phyloP scores from a whole-genome alignment of 352 stramenopile genomes.

The Phytophthora colocasiae region DNA sequence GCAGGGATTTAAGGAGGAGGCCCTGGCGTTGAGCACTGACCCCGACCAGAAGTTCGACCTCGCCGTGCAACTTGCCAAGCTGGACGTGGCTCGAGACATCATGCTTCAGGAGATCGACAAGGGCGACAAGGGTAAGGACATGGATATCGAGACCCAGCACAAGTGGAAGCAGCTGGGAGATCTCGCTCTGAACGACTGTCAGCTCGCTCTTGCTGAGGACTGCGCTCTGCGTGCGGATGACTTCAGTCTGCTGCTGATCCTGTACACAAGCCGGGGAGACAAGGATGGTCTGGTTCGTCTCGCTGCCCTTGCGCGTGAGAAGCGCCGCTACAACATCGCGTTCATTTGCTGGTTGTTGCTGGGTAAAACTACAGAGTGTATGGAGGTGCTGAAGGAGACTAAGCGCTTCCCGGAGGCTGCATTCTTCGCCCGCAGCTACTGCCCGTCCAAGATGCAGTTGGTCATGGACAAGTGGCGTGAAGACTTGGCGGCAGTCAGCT shows the following conservation, averaged over 20 bases:
- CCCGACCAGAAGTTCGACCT: slow-evolving; percentile 99
- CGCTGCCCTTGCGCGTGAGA: slow-evolving; percentile 85
- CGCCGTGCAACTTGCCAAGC: slow-evolving; percentile 96
- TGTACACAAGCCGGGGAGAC: slow-evolving; percentile 97
- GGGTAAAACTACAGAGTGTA: slow-evolving; percentile 95
- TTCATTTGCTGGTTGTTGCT: slow-evolving; percentile 97
- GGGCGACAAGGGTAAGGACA: slow-evolving; percentile 63
- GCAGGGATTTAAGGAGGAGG: slow-evolving; percentile 99
- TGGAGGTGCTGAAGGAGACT: slow-evolving; percentile 95
- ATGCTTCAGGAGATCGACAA: slow-evolving; percentile 91
- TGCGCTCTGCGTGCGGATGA: slow-evolving; percentile 96
- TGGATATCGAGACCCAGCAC: slow-evolving; percentile 96
- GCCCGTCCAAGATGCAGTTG: slow-evolving; percentile 95
- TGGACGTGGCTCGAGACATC: slow-evolving; percentile 95
- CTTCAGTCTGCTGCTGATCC: slow-evolving; percentile 95
- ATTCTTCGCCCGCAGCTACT: slow-evolving; percentile 98
- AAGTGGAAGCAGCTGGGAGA: slow-evolving; percentile 99
- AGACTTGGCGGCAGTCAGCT: slow-evolving; percentile 88
- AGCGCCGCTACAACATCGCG: slow-evolving; percentile 95
- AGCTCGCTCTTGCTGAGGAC: slow-evolving; percentile 95
- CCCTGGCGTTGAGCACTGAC: slow-evolving; percentile 93
- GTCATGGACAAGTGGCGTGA: slow-evolving; percentile 97
- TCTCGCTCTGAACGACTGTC: slow-evolving; percentile 92
- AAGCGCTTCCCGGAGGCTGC: slow-evolving; percentile 97
- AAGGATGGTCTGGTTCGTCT: slow-evolving; percentile 91